phyloP scores from a whole-genome alignment of 148 eudicot species.

The Rhododendron mucronatum region DNA sequence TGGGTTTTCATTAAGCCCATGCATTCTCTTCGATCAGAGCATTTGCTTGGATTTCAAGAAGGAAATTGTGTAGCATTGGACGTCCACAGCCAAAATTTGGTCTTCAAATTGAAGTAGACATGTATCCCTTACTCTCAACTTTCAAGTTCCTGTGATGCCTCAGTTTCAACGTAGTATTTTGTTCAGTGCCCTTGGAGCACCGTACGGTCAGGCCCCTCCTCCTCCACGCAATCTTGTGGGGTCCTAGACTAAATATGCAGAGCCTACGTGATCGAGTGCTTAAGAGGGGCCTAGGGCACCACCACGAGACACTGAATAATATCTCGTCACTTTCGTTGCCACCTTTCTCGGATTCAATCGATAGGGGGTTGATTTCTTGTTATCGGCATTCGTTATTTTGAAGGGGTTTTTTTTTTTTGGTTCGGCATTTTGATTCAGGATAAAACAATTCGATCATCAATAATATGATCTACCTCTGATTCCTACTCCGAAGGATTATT shows the following conservation, averaged over 20 bases:
- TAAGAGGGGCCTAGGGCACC: too few relatives aligned
- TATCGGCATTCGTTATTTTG: background rate
- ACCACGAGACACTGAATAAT: too few relatives aligned
- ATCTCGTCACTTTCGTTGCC: too few relatives aligned
- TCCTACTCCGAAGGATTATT: background rate
- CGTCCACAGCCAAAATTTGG: constrained; percentile 1
- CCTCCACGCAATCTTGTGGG: too few relatives aligned
- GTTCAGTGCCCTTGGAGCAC: too few relatives aligned
- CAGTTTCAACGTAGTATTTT: background rate
- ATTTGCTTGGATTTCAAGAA: constrained; percentile 8
- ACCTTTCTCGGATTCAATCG: too few relatives aligned
- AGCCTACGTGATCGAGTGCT: too few relatives aligned
- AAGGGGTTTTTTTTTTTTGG: background rate
- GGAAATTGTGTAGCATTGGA: constrained; percentile 8
- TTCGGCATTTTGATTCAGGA: background rate
- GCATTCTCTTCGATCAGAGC: constrained; percentile 8
- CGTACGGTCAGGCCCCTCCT: too few relatives aligned
- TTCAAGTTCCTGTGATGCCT: background rate
- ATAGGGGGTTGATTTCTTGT: background rate
- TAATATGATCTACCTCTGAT: background rate
- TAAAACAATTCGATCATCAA: too few relatives aligned
- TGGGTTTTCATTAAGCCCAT: constrained; percentile 19
- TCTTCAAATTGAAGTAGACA: background rate
- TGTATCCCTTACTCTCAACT: background rate
- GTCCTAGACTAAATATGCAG: too few relatives aligned